phyloP scores from a whole-genome alignment of 2,329 filamentous ascomycete genomes.

The Coccinonectria pachysandricola region DNA sequence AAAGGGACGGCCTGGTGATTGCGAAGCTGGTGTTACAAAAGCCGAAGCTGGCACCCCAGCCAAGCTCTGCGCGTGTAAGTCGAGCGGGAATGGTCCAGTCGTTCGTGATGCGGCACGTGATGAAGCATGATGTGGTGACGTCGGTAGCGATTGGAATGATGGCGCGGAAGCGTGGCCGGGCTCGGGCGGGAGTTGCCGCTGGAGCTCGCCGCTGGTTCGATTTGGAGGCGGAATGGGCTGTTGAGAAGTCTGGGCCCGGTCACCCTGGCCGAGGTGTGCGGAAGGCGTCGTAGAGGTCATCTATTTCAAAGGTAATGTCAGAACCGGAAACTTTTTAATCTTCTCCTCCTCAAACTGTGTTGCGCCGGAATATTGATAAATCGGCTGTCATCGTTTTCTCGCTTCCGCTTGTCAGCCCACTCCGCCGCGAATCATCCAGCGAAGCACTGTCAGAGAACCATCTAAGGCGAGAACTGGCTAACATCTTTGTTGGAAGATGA shows the following conservation, averaged over 20 bases:
- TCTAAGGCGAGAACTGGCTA: too few relatives aligned
- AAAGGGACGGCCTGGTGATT: conserved; percentile 7
- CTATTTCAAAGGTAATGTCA: conserved; percentile 4
- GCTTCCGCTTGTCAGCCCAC: neutral
- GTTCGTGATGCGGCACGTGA: conserved; percentile 15
- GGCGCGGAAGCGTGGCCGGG: conserved; percentile 5
- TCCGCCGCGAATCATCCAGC: too few relatives aligned
- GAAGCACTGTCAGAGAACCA: too few relatives aligned
- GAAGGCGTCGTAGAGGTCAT: conserved; percentile 4
- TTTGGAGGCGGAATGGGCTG: conserved; percentile 19
- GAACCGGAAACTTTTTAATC: neutral
- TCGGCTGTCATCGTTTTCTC: conserved; percentile 1
- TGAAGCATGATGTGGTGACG: conserved; percentile 4
- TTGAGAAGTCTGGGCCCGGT: conserved; percentile 6
- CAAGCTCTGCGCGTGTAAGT: conserved; percentile 9
- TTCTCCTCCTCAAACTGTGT: neutral
- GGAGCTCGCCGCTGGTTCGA: conserved; percentile 18
- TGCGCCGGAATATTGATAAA: too few relatives aligned
- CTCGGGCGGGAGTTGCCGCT: conserved; percentile 15
- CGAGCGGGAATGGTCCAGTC: too few relatives aligned
- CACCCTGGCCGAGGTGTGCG: conserved; percentile 1
- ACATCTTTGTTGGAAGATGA: too few relatives aligned
- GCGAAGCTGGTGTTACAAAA: conserved; percentile 9
- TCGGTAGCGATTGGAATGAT: neutral
- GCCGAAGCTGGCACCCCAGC: conserved; percentile 6